Evolutionary conservation across 345 rosid species (phyloP).

Genomic region (Eutrema heterophyllum): DNA sequence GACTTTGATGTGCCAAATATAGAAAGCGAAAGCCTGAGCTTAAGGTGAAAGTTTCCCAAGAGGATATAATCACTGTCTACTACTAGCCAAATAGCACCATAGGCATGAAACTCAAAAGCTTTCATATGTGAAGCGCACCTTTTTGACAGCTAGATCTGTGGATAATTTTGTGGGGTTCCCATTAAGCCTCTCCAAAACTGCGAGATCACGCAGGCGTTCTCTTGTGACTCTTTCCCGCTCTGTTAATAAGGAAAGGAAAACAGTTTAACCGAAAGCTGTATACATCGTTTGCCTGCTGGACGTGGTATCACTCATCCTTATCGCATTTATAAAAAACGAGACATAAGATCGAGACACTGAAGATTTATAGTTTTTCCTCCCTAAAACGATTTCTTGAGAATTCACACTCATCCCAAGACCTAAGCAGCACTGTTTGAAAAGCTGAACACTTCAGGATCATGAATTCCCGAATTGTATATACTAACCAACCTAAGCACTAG

Average conservation of each 20-base stretch:
- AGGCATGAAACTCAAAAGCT: slow-evolving; percentile 2
- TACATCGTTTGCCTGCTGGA: background rate
- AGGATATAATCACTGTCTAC: background rate
- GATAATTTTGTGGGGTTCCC: slow-evolving; percentile 75
- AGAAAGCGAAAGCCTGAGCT: background rate
- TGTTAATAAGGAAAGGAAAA: slow-evolving; percentile 16
- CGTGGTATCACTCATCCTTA: background rate
- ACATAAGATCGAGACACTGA: background rate
- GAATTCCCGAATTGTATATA: background rate
- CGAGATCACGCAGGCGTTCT: slow-evolving; percentile 68
- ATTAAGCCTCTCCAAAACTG: slow-evolving; percentile 75
- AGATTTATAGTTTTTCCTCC: background rate
- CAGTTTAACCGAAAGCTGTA: background rate
- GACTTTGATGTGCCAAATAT: background rate
- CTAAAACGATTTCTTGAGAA: background rate
- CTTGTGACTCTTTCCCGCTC: slow-evolving; percentile 71
- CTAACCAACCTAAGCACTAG: background rate
- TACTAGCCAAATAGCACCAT: background rate
- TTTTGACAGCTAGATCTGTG: slow-evolving; percentile 68
- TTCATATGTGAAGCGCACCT: slow-evolving; percentile 41
- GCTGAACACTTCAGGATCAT: background rate
- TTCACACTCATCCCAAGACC: background rate
- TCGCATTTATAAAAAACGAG: background rate
- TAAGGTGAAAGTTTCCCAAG: background rate
- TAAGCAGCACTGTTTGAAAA: background rate